Conservation (phyloP, 1,284 basidiomycete species). For the Tylopilus sp. region DNA sequence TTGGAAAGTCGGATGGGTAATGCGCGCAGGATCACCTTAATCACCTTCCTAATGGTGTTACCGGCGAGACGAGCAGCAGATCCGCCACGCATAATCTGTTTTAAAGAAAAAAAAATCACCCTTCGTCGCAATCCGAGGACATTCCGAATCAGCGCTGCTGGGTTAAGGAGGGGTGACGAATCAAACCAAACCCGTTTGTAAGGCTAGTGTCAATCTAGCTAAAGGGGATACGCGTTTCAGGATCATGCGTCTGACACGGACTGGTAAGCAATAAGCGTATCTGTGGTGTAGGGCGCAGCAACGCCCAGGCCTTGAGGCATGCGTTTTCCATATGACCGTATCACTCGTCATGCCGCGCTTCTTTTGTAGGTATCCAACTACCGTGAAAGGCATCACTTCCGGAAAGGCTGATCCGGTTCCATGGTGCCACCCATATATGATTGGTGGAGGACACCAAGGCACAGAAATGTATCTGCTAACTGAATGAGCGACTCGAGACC, state of each 20-base stretch:
- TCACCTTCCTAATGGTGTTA: slow-evolving; percentile 26
- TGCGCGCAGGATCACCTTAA: slow-evolving; percentile 4
- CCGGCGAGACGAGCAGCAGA: slow-evolving; percentile 11
- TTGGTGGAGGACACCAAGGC: slow-evolving; percentile 6
- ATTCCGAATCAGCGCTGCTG: slow-evolving; percentile 1
- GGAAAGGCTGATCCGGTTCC: neutral
- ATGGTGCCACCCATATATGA: slow-evolving; percentile 4
- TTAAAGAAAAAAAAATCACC: neutral
- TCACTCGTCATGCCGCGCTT: slow-evolving; percentile 1
- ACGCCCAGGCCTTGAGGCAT: slow-evolving; percentile 14
- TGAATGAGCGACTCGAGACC: slow-evolving; percentile 4
- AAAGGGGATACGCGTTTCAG: slow-evolving; percentile 18
- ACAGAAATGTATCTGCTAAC: slow-evolving; percentile 18
- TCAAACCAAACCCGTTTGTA: slow-evolving; percentile 3
- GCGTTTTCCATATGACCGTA: neutral
- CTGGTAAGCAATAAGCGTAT: neutral
- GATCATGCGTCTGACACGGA: slow-evolving; percentile 14
- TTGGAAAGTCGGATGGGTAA: slow-evolving; percentile 17
- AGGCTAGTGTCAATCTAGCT: slow-evolving; percentile 5
- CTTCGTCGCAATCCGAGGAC: slow-evolving; percentile 21
- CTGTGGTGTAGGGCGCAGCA: slow-evolving; percentile 17
- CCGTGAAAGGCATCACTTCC: neutral
- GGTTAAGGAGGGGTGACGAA: slow-evolving; percentile 1
- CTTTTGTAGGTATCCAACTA: slow-evolving; percentile 1
- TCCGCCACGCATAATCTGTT: slow-evolving; percentile 6